phyloP scores from a whole-genome alignment of 148 eudicot genomes.

The Vaccinium darrowii region DNA sequence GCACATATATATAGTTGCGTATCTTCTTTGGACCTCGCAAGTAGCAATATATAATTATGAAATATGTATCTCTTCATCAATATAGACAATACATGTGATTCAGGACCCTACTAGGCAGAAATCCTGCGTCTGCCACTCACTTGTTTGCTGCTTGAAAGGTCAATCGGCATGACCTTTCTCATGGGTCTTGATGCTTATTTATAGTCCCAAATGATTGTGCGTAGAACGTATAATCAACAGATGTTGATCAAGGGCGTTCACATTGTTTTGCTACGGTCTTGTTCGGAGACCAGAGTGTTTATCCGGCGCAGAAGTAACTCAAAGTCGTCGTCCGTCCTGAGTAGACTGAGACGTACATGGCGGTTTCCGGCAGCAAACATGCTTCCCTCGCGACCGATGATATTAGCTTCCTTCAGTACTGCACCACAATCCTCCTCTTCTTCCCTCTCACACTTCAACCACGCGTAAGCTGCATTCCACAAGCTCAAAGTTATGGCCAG shows the following conservation, averaged over 20 bases:
- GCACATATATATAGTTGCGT: too few species aligned
- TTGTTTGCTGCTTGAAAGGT: conserved; percentile 1
- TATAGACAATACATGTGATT: too few species aligned
- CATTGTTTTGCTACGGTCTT: conserved; percentile 20
- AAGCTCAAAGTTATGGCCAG: not conserved
- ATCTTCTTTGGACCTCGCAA: too few species aligned
- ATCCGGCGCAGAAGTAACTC: conserved; percentile 30
- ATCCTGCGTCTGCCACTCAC: too few species aligned
- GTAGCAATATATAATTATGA: too few species aligned
- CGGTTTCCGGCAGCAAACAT: conserved; percentile 34
- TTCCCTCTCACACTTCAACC: conserved; percentile 58
- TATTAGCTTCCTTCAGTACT: conserved; percentile 38
- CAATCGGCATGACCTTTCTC: conserved; percentile 9
- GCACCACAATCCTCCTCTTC: conserved; percentile 36
- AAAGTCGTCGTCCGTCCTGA: conserved; percentile 51
- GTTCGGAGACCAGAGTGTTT: conserved; percentile 23
- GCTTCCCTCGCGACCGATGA: conserved; percentile 39
- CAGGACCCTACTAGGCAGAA: too few species aligned
- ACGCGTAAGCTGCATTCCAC: conserved; percentile 54
- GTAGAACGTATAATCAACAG: not conserved
- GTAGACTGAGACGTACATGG: conserved; percentile 47
- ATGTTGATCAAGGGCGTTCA: conserved; percentile 14
- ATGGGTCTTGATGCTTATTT: not conserved
- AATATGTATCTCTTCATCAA: too few species aligned
- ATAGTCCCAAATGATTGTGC: not conserved